Base-by-base conservation (phyloP, 2,329 filamentous ascomycete genomes). In the Chalaropsis thielavioides region DNA sequence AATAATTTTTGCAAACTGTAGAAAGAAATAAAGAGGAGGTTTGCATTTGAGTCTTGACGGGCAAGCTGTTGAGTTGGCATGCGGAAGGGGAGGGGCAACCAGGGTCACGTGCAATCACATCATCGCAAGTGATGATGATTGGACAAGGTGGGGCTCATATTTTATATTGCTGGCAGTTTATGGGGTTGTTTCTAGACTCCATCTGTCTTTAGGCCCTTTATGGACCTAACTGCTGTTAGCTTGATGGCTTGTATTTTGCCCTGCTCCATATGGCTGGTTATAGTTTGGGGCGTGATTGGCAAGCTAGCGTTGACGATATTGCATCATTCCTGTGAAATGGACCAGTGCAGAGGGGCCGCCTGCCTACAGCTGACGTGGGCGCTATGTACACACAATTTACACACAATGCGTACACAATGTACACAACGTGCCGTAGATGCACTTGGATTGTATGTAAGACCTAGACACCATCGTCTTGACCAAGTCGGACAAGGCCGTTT, bases 91-190 rank as follows among this genome's bases (percentile, higher is more conserved):
- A n/a, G 43, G 63, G 58, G 41, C 22, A 58, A n/a, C 64, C 17
- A 3, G 63, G 63, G 60, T 67, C 66, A 67, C 66, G 66, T 67
- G 66, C 49, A 67, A 67, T 64, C 63, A 64, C 66, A 38, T 40
- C 66, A 67, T 67, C 38, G 49, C 27, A 58, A 65, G 35, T 56
- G 51, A 60, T 27, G 58, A 40, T 65, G 63, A 64, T 62, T 67
- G 65, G 62, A 38, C 62, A 43, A 62, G 44, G 59, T 64, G 65
- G 56, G 64, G 65, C 62, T 62, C 61, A 61, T 66, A 43, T 60
- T 63, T 63, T 43, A 31, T 7, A 38, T 5, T 38, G 35, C 35
- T 38, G 19, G 17, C 46, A 22, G 22, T 31, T 35, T 22, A 63
- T 63, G n/a, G 43, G 43, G 43, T 8, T 46, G n/a, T n/a, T n/a